These are phyloP conservation scores for Brettanomyces nanus DNA, from an alignment of 805 yeast genomes.

Conservation along the genomic window DNA sequence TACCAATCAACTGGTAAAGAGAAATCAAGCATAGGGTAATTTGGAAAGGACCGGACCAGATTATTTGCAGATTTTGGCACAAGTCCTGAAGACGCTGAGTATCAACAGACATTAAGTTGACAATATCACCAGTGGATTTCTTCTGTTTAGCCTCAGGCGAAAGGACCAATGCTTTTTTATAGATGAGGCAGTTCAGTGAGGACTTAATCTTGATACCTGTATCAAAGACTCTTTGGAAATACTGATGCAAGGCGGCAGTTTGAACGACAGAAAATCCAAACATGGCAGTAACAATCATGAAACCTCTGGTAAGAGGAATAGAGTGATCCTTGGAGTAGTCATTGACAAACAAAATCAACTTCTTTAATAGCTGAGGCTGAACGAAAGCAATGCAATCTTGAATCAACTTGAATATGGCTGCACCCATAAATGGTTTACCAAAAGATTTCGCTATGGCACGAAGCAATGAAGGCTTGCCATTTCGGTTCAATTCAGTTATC, in stretches of 20 bases:
- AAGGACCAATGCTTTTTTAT: slow-evolving; percentile 57
- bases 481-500: slow-evolving; percentile 40
- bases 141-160: slow-evolving; percentile 65
- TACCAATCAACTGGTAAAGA: slow-evolving; percentile 65
- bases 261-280: slow-evolving; percentile 69
- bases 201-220: slow-evolving; percentile 72
- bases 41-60: slow-evolving; percentile 95
- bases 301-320: slow-evolving; percentile 63
- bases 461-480: slow-evolving; percentile 22
- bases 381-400: slow-evolving; percentile 77
- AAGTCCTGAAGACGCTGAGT: slow-evolving; percentile 82
- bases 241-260: slow-evolving; percentile 70
- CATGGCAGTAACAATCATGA: slow-evolving; percentile 70
- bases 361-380: slow-evolving; percentile 78
- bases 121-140: slow-evolving; percentile 86
- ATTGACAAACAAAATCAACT: slow-evolving; percentile 54
- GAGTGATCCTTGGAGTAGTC: slow-evolving; percentile 37
- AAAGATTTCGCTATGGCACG: slow-evolving; percentile 59
- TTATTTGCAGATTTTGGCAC: slow-evolving; percentile 65
- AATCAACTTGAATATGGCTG: slow-evolving; percentile 60
- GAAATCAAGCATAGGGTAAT: slow-evolving; percentile 67
- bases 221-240: slow-evolving; percentile 66
- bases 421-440: slow-evolving; percentile 62
- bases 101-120: slow-evolving; percentile 90
- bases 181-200: slow-evolving; percentile 57